Base-by-base conservation (phyloP, 2,329 filamentous ascomycete genomes). In the Exophiala xenobiotica region DNA sequence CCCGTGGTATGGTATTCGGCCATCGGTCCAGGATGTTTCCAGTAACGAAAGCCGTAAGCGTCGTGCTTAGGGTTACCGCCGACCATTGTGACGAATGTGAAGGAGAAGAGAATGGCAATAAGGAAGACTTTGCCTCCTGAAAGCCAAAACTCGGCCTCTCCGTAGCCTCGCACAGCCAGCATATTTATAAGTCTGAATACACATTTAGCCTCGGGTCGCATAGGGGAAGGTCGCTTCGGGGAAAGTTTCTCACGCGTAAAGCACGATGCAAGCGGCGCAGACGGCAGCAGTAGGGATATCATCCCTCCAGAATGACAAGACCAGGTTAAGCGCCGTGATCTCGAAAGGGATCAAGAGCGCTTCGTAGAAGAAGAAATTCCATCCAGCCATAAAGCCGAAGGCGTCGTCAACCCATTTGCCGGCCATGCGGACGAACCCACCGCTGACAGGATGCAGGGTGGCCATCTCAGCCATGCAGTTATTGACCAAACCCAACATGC, bases 81-180 rank as follows among this genome's bases (percentile, higher is more conserved):
- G 0, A 92, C 73, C 83, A 91, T 90, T 51, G 85, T 83, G 54
- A 93, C 75, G 61, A 93, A 88, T 2, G 88, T 90, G 70, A 87
- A 88, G 56, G 79, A 59, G 58, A 88, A 67, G 19, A 62, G 42
- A 27, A 67, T 61, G n/a, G 65, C 39, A 2, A 63, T 63, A 18
- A 67, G 22, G 56, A 67, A 64, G 18, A 67, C 56, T 64, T 88
- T 87, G 48, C 82, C 82, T 1, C 87, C 66, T 2, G 88, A 83
- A n/a, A 84, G 81, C 72, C 80, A 79, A 63, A 95, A 11, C 84
- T 67, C 86, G 1, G 80, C 78, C 65, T 87, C 83, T 38, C 85
- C 85, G 49, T 85, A 87, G 72, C 76, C 85, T 52, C 81, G 75
- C n/a, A 88, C 83, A 1, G 81, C 82, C 48, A 88, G 70, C 39